Evolutionary conservation across 2,329 filamentous ascomycete species (phyloP).

Genomic region (Neoarthrinium moseri): DNA sequence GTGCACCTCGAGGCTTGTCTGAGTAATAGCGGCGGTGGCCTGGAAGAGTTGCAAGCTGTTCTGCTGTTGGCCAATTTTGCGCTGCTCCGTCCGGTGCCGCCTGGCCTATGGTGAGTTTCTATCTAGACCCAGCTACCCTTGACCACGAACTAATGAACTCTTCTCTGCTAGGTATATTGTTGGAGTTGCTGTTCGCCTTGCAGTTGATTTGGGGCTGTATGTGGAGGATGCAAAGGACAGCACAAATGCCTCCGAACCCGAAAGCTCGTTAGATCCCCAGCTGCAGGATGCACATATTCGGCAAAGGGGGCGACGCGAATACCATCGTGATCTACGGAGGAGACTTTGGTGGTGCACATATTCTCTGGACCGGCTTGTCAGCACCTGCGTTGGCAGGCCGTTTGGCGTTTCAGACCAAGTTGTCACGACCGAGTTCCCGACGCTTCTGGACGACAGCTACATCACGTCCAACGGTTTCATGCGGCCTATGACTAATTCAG

Average conservation of each 20-base stretch:
- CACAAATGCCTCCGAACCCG: neutral
- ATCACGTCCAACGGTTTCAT: slow-evolving; percentile 79
- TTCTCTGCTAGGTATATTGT: slow-evolving; percentile 73
- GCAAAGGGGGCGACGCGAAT: slow-evolving; percentile 71
- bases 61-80: slow-evolving; percentile 89
- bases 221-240: slow-evolving; percentile 79
- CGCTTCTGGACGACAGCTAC: slow-evolving; percentile 80
- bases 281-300: slow-evolving; percentile 33
- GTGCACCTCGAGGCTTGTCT: slow-evolving; percentile 87
- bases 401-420: slow-evolving; percentile 96
- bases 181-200: slow-evolving; percentile 85
- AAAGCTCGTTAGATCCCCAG: slow-evolving; percentile 7
- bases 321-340: slow-evolving; percentile 80
- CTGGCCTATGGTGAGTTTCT: slow-evolving; percentile 72
- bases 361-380: slow-evolving; percentile 90
- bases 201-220: slow-evolving; percentile 88
- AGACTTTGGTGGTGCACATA: slow-evolving; percentile 98
- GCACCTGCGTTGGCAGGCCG: slow-evolving; percentile 87
- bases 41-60: slow-evolving; percentile 94
- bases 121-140: neutral
- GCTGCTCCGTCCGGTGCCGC: slow-evolving; percentile 83
- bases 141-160: neutral
- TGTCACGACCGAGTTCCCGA: slow-evolving; percentile 93
- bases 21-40: slow-evolving; percentile 78
- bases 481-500: slow-evolving; percentile 53